Evolutionary conservation across 2,329 filamentous ascomycete species (phyloP).

Genomic region (Ceratocystis smalleyi): DNA sequence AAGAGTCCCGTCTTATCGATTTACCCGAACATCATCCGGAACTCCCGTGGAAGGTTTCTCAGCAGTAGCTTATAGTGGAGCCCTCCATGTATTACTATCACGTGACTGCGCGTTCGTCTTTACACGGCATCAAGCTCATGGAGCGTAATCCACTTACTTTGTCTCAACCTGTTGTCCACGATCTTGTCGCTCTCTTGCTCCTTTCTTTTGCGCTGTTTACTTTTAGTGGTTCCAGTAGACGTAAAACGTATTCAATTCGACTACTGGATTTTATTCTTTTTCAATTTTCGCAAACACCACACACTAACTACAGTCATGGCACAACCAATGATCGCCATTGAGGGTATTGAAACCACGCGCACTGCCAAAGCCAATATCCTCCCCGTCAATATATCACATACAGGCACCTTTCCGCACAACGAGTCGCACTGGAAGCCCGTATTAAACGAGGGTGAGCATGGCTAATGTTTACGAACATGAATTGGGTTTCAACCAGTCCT

Average conservation of each 20-base stretch:
- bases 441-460: constrained; percentile 26
- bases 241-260: too few species aligned
- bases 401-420: constrained; percentile 50
- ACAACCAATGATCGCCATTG: constrained; percentile 30
- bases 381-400: constrained; percentile 65
- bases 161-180: too few species aligned
- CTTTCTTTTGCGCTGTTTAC: too few species aligned
- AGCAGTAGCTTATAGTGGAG: too few species aligned
- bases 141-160: too few species aligned
- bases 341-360: constrained; percentile 18
- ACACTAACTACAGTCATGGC: constrained; percentile 24
- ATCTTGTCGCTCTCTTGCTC: too few species aligned
- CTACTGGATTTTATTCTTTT: background rate
- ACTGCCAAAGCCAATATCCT: constrained; percentile 53
- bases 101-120: constrained; percentile 8
- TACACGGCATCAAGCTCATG: background rate
- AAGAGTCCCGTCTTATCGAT: too few species aligned
- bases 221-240: too few species aligned
- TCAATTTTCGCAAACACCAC: background rate
- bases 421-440: constrained; percentile 50
- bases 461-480: too few species aligned
- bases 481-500: background rate
- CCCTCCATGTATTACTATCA: background rate
- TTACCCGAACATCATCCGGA: too few species aligned
- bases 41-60: too few species aligned